Base-by-base conservation (phyloP, 2,329 filamentous ascomycete genomes). In the Clathrospora elynae region DNA sequence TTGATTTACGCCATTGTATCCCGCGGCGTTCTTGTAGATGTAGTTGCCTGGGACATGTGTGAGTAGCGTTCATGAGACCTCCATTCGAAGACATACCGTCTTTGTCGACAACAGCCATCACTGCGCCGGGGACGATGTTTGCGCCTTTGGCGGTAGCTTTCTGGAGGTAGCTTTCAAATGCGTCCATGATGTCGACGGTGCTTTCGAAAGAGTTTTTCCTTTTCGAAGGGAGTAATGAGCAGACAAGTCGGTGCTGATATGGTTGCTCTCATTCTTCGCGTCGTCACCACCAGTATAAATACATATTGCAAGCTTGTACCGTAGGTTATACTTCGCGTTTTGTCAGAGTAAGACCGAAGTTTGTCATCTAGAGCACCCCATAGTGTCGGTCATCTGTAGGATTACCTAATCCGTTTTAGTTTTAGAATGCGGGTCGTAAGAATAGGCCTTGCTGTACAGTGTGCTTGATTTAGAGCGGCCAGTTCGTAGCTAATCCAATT, bases 11-110 rank as follows among this genome's bases (percentile, higher is more conserved):
- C 59, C 63, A 30, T 70, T 68, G 57, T 31, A 70, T 36, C 22
- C 73, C 38, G 47, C 30, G 16, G 50, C 67, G 43, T 70, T 59
- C 46, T 68, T 71, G 57, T 72, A 71, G 25, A 74, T 53, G 12
- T 70, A 55, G 24, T 55, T 53, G 9, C 54, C 71, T 42, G 62
- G 52, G 10, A 33, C 5, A 9, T 5, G 17, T 16, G 22, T 40
- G 19, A 46, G 67, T 13, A 66, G 60, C 2, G 64, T 35, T 17
- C 2, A 10, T 28, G 10, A 23, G 12, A 11, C 25, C n/a, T 11
- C 9, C 14, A 16, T 6, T 2, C 17, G 9, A 34, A 6, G 6
- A 26, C 33, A 10, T 44, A 57, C 56, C 54, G 25, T 50, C 42
- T 37, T 49, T 57, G 26, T 60, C 38, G 2, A 61, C 55, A 10